These are phyloP conservation scores for Colletotrichum musae DNA, from an alignment of 2,329 filamentous ascomycete species.

Conservation along the genomic window DNA sequence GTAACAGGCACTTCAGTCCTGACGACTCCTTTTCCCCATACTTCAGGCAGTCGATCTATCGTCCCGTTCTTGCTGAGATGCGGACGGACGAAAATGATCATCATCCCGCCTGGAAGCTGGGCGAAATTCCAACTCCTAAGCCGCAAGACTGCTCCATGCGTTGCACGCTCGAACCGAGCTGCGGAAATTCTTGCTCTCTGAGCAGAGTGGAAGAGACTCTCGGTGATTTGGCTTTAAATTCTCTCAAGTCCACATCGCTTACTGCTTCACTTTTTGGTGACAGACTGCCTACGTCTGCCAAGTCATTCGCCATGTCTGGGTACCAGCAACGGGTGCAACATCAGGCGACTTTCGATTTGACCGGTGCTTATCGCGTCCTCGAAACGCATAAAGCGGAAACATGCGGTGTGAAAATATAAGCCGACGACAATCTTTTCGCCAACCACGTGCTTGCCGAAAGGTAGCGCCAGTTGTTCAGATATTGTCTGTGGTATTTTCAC, in stretches of 20 bases:
- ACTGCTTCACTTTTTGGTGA: background rate
- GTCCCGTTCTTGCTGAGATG: background rate
- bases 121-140: too few species aligned
- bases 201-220: too few species aligned
- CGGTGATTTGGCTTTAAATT: too few species aligned
- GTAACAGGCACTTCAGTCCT: background rate
- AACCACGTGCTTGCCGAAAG: conserved; percentile 13
- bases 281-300: background rate
- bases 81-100: too few species aligned
- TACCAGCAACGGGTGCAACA: background rate
- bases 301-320: background rate
- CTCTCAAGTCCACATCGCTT: background rate
- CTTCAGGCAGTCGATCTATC: background rate
- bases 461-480: background rate
- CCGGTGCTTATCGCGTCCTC: background rate
- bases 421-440: background rate
- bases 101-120: too few species aligned
- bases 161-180: too few species aligned
- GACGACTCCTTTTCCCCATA: background rate
- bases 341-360: background rate
- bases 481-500: background rate
- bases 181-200: too few species aligned
- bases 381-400: background rate
- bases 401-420: background rate
- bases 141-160: too few species aligned